A percentile compares a stretch with the other conserved stretches of the same genome.
Evolutionary conservation across 2,329 filamentous ascomycete genomes (phyloP).

Genomic region (Ascochyta fabae): DNA sequence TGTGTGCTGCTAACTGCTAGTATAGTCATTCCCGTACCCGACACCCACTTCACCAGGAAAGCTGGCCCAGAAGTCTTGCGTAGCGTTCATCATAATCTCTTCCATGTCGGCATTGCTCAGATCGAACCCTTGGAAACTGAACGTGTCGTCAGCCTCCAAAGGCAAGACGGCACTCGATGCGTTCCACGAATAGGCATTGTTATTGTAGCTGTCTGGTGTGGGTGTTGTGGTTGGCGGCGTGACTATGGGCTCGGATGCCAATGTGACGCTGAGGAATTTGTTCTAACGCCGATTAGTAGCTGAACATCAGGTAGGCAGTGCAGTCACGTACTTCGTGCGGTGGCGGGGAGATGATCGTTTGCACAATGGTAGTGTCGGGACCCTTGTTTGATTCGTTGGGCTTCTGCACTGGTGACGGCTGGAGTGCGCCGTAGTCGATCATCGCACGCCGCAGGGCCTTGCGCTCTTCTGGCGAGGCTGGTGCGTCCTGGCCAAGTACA

Average conservation of each 20-base stretch:
- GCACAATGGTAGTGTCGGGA: constrained; percentile 21
- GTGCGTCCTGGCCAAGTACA: constrained; percentile 41
- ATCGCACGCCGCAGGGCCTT: constrained; percentile 47
- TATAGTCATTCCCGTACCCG: constrained; percentile 27
- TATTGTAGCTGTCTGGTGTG: constrained; percentile 33
- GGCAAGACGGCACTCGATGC: constrained; percentile 31
- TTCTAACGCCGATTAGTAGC: constrained; percentile 1
- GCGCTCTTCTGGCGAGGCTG: constrained; percentile 48
- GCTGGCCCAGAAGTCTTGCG: constrained; percentile 50
- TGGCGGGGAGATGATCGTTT: constrained; percentile 18
- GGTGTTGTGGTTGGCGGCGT: constrained; percentile 33
- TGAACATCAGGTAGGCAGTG: not conserved
- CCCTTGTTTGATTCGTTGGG: constrained; percentile 31
- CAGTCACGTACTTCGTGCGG: constrained; percentile 5
- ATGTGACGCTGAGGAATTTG: constrained; percentile 12
- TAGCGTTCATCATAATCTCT: constrained; percentile 48
- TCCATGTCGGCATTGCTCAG: constrained; percentile 46
- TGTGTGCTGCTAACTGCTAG: not conserved
- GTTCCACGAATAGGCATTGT: constrained; percentile 30
- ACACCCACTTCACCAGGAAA: constrained; percentile 49
- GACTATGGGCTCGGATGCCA: constrained; percentile 6
- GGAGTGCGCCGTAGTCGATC: constrained; percentile 51
- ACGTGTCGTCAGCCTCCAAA: constrained; percentile 42
- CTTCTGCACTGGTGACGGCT: constrained; percentile 48
- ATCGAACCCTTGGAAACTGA: constrained; percentile 42